These are phyloP conservation scores for Neostapfia colusana DNA, from an alignment of 176 grass and related monocot species.

Conservation along the genomic window DNA sequence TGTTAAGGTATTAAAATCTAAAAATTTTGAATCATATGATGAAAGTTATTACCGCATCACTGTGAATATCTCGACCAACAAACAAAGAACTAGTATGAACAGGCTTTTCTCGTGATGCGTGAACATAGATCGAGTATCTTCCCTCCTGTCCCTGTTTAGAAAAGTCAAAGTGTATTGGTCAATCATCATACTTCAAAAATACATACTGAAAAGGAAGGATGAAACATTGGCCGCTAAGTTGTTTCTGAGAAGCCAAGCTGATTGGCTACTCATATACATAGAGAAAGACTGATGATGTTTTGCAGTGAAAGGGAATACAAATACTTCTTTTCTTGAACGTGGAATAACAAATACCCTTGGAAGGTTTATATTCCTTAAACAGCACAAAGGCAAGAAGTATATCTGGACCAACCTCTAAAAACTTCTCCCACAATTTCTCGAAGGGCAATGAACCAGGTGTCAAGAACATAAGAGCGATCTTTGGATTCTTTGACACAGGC, in stretches of 20 bases:
- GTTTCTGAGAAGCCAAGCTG: constrained; percentile 7
- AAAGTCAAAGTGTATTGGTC: constrained; percentile 27
- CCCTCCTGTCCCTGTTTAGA: constrained; percentile 76
- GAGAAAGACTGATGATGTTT: background rate
- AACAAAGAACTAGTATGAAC: constrained; percentile 87
- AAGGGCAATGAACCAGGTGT: constrained; percentile 89
- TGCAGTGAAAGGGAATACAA: constrained; percentile 19
- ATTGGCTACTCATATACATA: background rate
- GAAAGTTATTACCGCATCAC: constrained; percentile 67
- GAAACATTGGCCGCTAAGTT: background rate
- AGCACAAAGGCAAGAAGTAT: background rate
- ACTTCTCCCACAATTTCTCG: constrained; percentile 93
- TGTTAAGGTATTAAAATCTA: background rate
- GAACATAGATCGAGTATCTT: constrained; percentile 92
- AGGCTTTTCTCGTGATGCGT: constrained; percentile 84
- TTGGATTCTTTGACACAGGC: constrained; percentile 56
- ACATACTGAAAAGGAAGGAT: background rate
- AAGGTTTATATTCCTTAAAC: constrained; percentile 8
- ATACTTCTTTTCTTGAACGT: no score
- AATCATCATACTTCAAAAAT: background rate
- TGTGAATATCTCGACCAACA: constrained; percentile 80
- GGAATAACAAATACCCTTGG: background rate
- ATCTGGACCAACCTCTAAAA: constrained; percentile 68
- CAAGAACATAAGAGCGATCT: constrained; percentile 96
- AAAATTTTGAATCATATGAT: constrained; percentile 14